Percentiles rank a stretch among this genome's conserved stretches.
Conservation (phyloP, 805 yeast species). For the Kregervanrija pseudodelftensis region DNA sequence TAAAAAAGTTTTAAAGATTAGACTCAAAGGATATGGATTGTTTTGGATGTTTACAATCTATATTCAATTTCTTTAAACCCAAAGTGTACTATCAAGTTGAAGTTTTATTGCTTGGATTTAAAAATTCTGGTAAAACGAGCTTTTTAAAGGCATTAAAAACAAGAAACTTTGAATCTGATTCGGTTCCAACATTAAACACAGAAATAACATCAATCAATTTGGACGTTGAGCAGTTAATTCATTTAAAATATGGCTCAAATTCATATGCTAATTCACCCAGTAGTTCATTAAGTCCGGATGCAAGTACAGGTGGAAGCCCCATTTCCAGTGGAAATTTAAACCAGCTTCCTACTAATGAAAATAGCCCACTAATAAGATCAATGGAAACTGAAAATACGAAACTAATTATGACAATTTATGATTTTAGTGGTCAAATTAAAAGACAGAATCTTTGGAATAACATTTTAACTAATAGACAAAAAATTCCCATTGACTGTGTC, state of each 20-base stretch:
- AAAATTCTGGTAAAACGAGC: constrained; percentile 26
- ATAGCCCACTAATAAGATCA: no score
- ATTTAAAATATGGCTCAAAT: no score
- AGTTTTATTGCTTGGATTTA: constrained; percentile 23
- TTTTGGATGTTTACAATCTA: constrained; percentile 2
- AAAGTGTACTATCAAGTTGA: constrained; percentile 18
- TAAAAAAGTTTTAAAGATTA: no score
- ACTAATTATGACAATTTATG: constrained; percentile 14
- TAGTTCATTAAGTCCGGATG: no score
- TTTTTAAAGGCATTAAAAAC: constrained; percentile 14
- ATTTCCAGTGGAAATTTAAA: no score
- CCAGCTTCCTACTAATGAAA: no score
- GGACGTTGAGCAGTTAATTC: neutral
- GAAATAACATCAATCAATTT: constrained; percentile 10
- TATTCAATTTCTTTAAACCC: constrained; percentile 10
- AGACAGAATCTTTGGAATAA: constrained; percentile 21
- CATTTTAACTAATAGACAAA: constrained; percentile 1
- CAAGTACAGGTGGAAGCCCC: no score
- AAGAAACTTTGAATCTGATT: constrained; percentile 8
- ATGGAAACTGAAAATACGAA: no score
- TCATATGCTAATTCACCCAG: no score
- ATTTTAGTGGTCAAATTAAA: constrained; percentile 26
- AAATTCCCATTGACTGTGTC: constrained; percentile 12
- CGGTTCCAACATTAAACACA: constrained; percentile 22
- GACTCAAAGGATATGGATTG: constrained; percentile 1